Percentiles rank a stretch among this genome's conserved stretches.
Evolutionary conservation across 352 stramenopile species (phyloP).

Genomic region (Pythium coloratum): DNA sequence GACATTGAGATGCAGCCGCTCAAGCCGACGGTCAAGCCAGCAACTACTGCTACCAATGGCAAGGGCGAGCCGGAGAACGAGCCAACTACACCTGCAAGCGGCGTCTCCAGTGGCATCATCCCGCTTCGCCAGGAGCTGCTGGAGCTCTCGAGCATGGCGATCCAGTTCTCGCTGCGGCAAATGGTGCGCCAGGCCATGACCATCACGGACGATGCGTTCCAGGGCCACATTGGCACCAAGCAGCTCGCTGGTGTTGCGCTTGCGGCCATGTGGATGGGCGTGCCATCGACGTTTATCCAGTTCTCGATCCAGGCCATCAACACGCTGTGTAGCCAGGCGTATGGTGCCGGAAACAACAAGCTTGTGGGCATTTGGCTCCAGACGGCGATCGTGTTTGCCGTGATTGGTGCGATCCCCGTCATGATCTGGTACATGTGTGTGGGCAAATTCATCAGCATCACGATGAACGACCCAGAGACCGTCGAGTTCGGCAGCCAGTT

Average conservation of each 20-base stretch:
- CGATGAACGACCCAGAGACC: constrained; percentile 43
- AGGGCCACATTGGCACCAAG: constrained; percentile 49
- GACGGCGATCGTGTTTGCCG: constrained; percentile 39
- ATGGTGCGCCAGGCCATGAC: constrained; percentile 52
- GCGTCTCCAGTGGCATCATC: constrained; percentile 23
- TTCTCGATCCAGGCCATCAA: constrained; percentile 53
- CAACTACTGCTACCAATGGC: background rate
- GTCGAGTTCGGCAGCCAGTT: constrained; percentile 41
- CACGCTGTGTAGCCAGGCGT: constrained; percentile 51
- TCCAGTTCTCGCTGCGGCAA: constrained; percentile 43
- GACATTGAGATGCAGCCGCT: constrained; percentile 29
- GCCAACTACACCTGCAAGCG: background rate
- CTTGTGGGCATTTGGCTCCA: constrained; percentile 57
- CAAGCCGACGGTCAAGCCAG: constrained; percentile 16
- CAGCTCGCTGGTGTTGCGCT: constrained; percentile 42
- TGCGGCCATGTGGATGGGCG: constrained; percentile 48
- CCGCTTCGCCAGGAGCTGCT: constrained; percentile 38
- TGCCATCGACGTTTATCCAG: constrained; percentile 48
- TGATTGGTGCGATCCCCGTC: constrained; percentile 38
- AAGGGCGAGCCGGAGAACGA: constrained; percentile 8
- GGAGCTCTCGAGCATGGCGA: constrained; percentile 42
- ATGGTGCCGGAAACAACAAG: constrained; percentile 51
- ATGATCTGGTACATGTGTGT: constrained; percentile 53
- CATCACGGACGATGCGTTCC: constrained; percentile 46
- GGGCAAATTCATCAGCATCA: constrained; percentile 41